Evolutionary conservation across 1,139 yeast genomes (phyloP).

Genomic region (Saccharomyces hybrid): DNA sequence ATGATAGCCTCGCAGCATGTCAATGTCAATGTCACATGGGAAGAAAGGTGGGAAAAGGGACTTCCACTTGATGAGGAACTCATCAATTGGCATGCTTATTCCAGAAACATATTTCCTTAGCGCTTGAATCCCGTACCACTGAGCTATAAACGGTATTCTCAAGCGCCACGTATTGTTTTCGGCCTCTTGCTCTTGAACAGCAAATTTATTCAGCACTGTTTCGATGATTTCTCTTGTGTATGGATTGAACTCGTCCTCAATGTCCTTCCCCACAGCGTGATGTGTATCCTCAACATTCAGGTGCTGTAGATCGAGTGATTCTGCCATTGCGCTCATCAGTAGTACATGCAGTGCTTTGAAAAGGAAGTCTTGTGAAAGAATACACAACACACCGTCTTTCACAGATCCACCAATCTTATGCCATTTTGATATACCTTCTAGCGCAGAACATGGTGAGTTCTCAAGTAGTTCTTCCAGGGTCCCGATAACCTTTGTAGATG

Average conservation of each 20-base stretch:
- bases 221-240: slow-evolving; percentile 35
- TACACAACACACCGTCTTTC: slow-evolving; percentile 36
- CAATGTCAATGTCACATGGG: slow-evolving; percentile 47
- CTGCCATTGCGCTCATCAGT: slow-evolving; percentile 45
- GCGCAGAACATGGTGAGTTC: slow-evolving; percentile 48
- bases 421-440: slow-evolving; percentile 51
- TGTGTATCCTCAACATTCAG: slow-evolving; percentile 27
- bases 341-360: slow-evolving; percentile 37
- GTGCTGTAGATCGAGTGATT: slow-evolving; percentile 32
- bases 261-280: slow-evolving; percentile 23
- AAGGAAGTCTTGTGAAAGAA: slow-evolving; percentile 34
- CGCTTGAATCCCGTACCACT: slow-evolving; percentile 55
- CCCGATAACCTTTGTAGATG: neutral
- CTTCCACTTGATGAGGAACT: slow-evolving; percentile 56
- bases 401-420: slow-evolving; percentile 49
- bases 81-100: slow-evolving; percentile 34
- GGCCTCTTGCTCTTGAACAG: slow-evolving; percentile 13
- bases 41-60: slow-evolving; percentile 57
- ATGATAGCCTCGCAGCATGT: slow-evolving; percentile 47
- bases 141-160: slow-evolving; percentile 31
- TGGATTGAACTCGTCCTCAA: slow-evolving; percentile 23
- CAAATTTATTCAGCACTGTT: slow-evolving; percentile 44
- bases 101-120: slow-evolving; percentile 35
- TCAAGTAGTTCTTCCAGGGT: slow-evolving; percentile 38
- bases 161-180: neutral